Conservation (phyloP, 177 flowering plant genomes). For the Telopea speciosissima region DNA sequence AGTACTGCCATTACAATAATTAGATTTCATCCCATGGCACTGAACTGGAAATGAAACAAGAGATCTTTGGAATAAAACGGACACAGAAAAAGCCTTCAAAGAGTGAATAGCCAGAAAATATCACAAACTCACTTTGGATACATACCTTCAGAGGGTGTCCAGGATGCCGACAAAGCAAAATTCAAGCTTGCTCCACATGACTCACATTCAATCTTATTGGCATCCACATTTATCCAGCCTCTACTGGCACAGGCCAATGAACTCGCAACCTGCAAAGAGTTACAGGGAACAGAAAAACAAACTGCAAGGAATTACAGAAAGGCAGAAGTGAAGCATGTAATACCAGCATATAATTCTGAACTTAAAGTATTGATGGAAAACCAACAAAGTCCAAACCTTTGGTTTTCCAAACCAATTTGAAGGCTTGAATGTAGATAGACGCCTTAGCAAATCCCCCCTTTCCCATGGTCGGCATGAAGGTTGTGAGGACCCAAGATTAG, state of each 20-base stretch:
- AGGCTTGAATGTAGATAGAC: constrained; percentile 85
- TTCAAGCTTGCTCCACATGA: constrained; percentile 64
- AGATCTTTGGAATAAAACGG: not conserved
- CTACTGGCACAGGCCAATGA: constrained; percentile 89
- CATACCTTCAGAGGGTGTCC: constrained; percentile 62
- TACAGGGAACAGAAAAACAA: not conserved
- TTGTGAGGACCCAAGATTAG: constrained; percentile 66
- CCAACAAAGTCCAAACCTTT: constrained; percentile 45
- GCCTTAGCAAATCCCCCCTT: constrained; percentile 86
- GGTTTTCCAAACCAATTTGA: constrained; percentile 88
- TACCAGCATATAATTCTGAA: not conserved
- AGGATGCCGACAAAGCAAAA: constrained; percentile 38
- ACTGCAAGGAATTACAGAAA: constrained; percentile 4
- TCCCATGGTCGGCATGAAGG: constrained; percentile 98
- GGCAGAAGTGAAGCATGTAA: not conserved
- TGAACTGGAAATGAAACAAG: not conserved
- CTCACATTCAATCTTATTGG: constrained; percentile 73
- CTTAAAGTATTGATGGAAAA: constrained; percentile 1
- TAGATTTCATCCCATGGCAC: not conserved
- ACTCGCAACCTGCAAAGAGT: constrained; percentile 55
- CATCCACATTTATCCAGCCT: constrained; percentile 83
- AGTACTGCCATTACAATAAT: not conserved
- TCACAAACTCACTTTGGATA: not conserved
- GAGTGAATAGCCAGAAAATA: not conserved
- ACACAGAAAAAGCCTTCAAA: not conserved